Evolutionary conservation across 2,329 filamentous ascomycete species (phyloP), one percentile per base, ranked within the genome.

Genomic region (Aspergillus glaucus): DNA sequence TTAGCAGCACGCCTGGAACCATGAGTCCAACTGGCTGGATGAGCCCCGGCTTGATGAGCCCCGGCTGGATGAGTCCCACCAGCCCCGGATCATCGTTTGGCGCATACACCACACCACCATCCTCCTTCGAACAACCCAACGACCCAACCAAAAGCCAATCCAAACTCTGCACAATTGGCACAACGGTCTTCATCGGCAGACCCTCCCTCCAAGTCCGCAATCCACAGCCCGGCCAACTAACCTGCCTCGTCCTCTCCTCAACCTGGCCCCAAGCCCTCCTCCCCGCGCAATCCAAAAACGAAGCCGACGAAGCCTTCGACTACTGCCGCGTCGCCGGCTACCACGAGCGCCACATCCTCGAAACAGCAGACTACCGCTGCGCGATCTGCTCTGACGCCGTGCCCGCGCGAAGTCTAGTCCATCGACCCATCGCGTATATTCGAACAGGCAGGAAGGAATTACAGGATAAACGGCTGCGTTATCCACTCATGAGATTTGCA

Each of bases 351-450:
- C 43, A 45, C 26, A 55, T 61, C 26, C 47, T 61, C n/a, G 28
- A 49, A 22, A 36, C 51, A 1, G 49, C 49, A 7, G 45, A 57
- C 17, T 56, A 59, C 45, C 53, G 55, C 6, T 61, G 58, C 22
- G 54, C 51, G n/a, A 48, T 55, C 28, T 61, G 58, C 34, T 49
- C 51, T 3, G 47, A 48, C n/a, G 32, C 42, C 14, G 49, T 51
- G 3, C 30, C 46, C 1, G 57, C 58, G 6, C 50, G 39, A 17
- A 47, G 49, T 5, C 43, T 61, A 30, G 47, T 61, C 19, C 58
- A 61, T 34, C 43, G 50, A 2, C 58, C 57, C 2, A 56, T 61
- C 19, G 53, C 50, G 1, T 55, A 55, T 37, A 45, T 44, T n/a
- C 53, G 48, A 19, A 50, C 52, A 6, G 43, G 47, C 17, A 48